Conservation (phyloP, 148 eudicot species). For the Nyssa sinensis region DNA sequence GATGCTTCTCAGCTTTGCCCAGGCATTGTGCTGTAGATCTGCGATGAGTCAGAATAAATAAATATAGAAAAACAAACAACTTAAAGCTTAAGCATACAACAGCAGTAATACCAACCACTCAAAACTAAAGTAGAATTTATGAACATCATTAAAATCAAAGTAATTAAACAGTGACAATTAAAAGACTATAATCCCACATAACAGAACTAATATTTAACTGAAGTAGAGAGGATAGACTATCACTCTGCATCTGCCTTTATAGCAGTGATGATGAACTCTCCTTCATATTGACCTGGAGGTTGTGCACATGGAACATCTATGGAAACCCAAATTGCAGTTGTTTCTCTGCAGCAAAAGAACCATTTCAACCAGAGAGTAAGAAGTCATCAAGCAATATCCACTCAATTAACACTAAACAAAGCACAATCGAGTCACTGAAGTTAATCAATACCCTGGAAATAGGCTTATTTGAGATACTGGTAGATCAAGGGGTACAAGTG, state of each 20-base stretch:
- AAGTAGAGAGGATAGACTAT: conserved; percentile 39
- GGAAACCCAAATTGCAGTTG: conserved; percentile 83
- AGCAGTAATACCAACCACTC: background rate
- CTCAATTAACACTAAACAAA: background rate
- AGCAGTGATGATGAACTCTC: conserved; percentile 75
- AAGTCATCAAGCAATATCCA: background rate
- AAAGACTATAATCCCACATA: conserved; percentile 14
- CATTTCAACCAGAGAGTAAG: conserved; percentile 23
- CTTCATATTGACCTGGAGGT: conserved; percentile 88
- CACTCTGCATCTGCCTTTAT: conserved; percentile 79
- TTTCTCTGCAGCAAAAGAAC: conserved; percentile 63
- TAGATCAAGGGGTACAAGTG: conserved; percentile 91
- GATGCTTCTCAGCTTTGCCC: conserved; percentile 70
- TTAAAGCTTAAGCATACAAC: background rate
- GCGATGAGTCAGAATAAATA: conserved; percentile 38
- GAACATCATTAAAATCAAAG: background rate
- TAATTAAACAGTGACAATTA: conserved; percentile 11
- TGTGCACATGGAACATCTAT: conserved; percentile 73
- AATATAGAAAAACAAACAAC: conserved; percentile 10
- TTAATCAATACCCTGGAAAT: conserved; percentile 64
- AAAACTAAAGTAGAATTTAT: background rate
- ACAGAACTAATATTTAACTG: conserved; percentile 32
- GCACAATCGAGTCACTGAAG: background rate
- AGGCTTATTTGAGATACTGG: conserved; percentile 68
- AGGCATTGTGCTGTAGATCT: conserved; percentile 59